A percentile compares a stretch with the other conserved stretches of the same genome.
phyloP scores from a whole-genome alignment of 2,329 filamentous ascomycete genomes.

The Aureobasidium sp. region DNA sequence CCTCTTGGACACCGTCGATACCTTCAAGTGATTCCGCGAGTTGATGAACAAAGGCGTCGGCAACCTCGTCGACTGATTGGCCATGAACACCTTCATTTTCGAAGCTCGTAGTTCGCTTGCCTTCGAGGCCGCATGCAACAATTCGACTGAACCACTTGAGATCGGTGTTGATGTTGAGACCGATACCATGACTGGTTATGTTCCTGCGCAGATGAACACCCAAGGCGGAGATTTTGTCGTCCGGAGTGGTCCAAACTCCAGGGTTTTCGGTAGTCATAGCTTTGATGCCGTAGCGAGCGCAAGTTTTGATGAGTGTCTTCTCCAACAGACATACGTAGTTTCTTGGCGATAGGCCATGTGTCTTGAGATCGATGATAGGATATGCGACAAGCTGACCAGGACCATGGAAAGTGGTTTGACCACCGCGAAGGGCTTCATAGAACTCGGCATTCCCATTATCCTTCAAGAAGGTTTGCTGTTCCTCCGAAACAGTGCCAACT shows the following conservation, averaged over 20 bases:
- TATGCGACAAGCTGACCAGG: conserved; percentile 96
- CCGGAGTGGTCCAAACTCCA: conserved; percentile 74
- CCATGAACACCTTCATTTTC: conserved; percentile 54
- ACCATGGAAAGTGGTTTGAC: conserved; percentile 95
- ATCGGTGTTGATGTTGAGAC: conserved; percentile 78
- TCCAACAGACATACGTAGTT: conserved; percentile 85
- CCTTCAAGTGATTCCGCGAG: conserved; percentile 36
- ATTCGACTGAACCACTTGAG: conserved; percentile 75
- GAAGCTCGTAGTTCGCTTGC: conserved; percentile 82
- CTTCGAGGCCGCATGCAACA: conserved; percentile 89
- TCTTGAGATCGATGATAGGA: conserved; percentile 84
- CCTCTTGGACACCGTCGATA: conserved; percentile 30
- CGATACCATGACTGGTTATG: conserved; percentile 86
- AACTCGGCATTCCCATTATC: conserved; percentile 62
- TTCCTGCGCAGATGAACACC: conserved; percentile 90
- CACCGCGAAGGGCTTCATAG: conserved; percentile 80
- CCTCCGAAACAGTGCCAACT: conserved; percentile 50
- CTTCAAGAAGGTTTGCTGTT: conserved; percentile 49
- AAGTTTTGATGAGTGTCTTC: conserved; percentile 73
- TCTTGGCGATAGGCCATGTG: conserved; percentile 73
- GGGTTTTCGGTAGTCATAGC: conserved; percentile 77
- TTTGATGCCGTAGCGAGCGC: conserved; percentile 65
- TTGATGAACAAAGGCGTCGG: conserved; percentile 43
- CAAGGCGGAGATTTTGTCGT: conserved; percentile 86
- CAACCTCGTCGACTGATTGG: conserved; percentile 42